Percentiles rank a stretch among this genome's conserved stretches.
phyloP scores from a whole-genome alignment of 2,329 filamentous ascomycete genomes.

The Colletotrichum chlorophyti region DNA sequence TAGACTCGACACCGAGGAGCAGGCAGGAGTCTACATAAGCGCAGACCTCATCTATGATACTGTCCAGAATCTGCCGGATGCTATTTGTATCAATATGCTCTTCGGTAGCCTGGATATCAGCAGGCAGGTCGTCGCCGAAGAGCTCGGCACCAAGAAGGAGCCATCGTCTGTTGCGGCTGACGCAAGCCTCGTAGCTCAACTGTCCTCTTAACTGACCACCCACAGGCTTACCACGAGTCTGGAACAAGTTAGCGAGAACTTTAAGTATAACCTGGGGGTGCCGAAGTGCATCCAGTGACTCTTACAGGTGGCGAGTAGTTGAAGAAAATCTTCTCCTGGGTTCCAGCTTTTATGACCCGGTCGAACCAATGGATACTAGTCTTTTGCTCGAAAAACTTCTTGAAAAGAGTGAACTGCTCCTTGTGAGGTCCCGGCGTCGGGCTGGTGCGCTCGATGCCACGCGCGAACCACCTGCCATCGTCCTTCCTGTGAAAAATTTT shows the following conservation, averaged over 20 bases:
- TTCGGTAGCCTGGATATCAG: neutral
- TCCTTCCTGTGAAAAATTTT: constrained; percentile 53
- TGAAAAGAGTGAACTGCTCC: constrained; percentile 58
- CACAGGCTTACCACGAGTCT: constrained; percentile 27
- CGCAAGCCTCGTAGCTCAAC: constrained; percentile 2
- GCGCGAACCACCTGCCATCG: constrained; percentile 11
- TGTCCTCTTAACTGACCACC: constrained; percentile 6
- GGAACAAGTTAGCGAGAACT: neutral
- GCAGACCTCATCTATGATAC: neutral
- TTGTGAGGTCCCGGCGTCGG: constrained; percentile 45
- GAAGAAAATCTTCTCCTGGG: constrained; percentile 42
- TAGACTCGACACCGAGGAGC: neutral
- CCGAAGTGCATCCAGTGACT: too few relatives aligned
- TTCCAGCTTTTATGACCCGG: constrained; percentile 46
- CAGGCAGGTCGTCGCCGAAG: constrained; percentile 23
- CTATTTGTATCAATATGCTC: neutral
- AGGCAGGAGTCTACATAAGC: neutral
- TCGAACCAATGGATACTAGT: constrained; percentile 68
- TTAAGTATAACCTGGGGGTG: too few relatives aligned
- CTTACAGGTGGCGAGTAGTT: constrained; percentile 56
- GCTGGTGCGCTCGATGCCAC: constrained; percentile 42
- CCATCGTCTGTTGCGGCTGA: constrained; percentile 7
- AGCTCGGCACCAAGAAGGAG: constrained; percentile 12
- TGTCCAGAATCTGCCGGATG: constrained; percentile 1
- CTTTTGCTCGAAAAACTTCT: constrained; percentile 62